Evolutionary conservation across 345 rosid genomes (phyloP), one percentile per base, ranked within the genome.

Genomic region (Chamaenerion angustifolium): DNA sequence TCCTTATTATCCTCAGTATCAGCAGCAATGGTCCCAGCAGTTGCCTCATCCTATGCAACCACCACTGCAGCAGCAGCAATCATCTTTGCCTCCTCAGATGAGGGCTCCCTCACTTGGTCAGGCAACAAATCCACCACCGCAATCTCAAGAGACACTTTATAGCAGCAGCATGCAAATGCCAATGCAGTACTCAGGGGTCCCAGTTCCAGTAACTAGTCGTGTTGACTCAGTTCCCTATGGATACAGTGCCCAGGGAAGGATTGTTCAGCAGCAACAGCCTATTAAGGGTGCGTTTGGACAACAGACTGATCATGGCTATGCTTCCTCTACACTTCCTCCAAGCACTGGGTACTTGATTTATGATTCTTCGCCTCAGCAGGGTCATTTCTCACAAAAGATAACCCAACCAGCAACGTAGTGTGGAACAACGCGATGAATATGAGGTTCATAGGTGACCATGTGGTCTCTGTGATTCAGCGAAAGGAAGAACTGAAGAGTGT

Each of bases 391-490:
- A 1, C 95, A 74, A 54, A 65, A 52, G 68, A 78, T 52, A 58
- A 68, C 8, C 1, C 74, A 4, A 77, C 87, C 64, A 40, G 59
- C 31, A 65, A 62, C 45, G 59, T 73, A 56, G 27, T 74, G 71
- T 51, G 62, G 3, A 68, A 71, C 45, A 69, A 65, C 61, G 71
- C 78, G 64, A 73, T 71, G 62, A 76, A 65, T 77, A 93, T 93
- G 99, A 97, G 97, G 42, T 88, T 76, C 71, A 76, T 97, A 66
- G 87, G 76, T 10, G 99, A 93, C 54, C 83, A 65, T 62, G 87
- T 72, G 21, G 71, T 64, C 4, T 62, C 64, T 3, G 94, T 85
- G 68, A 93, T 93, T 53, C 97, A 93, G 64, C 55, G 92, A 76
- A 79, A 85, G 95, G 97, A 88, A 62, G 97, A 50, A 18, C 42